Evolutionary conservation across 108 stramenopile species (phyloP), one percentile per base, ranked within the genome.

Genomic region (Mediolabrus comicus): DNA sequence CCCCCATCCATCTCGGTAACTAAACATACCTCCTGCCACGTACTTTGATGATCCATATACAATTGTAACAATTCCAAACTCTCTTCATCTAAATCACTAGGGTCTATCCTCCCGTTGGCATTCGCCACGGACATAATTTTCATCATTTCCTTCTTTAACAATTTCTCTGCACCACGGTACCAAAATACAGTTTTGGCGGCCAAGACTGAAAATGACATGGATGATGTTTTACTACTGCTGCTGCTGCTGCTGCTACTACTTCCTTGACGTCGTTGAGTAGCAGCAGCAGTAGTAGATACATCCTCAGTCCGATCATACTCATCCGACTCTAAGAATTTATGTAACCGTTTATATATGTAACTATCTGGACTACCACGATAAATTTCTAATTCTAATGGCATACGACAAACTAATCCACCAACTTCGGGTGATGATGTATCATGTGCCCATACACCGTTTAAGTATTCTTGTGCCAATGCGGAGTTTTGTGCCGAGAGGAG

Each of bases 1-100:
- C 81, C 75, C 2, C 27, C 34, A 41, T 84, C 53, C 10, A 62
- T 62, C 51, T 90, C 86, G 25, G 84, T 36, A 3, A 90, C 86
- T 12, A 92, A 63, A 75, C 88, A 87, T 1, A 92, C 91, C 71
- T 90, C 87, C 68, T 92, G 91, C 91, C 91, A 92, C 4, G 81
- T 66, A 54, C 88, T 75, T 26, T 89, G 91, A 54, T 92, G 76
- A 35, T 92, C 85, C 57, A 90, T 58, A 68, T 84, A 92, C 27
- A 88, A 35, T 26, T 61, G 41, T 34, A 92, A 76, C 63, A 92
- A 53, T 56, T 92, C 88, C 31, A 80, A 22, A 31, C 65, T 59
- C 10, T 85, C 81, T 4, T 71, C 68, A 9, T 49, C 39, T 16
- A 92, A 59, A 3, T 43, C 31, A 13, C 59, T 43, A 1, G 84